Evolutionary conservation across 495 filamentous ascomycete genomes (phyloP).

Genomic region (Eremomyces bilateralis): DNA sequence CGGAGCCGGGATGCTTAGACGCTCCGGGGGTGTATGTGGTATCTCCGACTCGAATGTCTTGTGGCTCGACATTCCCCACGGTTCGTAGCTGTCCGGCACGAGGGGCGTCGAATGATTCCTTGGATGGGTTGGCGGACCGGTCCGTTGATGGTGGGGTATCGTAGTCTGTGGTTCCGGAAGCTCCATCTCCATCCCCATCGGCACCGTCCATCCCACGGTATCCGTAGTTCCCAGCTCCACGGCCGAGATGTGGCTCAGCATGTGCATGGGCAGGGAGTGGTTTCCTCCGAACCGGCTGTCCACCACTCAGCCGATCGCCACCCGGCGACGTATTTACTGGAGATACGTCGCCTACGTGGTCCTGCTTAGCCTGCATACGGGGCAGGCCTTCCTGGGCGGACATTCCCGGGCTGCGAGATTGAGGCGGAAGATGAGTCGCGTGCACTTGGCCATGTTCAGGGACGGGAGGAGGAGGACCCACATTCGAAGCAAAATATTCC

Average conservation of each 20-base stretch:
- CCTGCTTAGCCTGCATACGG: constrained; percentile 5
- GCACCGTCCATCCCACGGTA: constrained; percentile 19
- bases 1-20: constrained; percentile 12
- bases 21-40: constrained; percentile 26
- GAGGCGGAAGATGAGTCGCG: background rate
- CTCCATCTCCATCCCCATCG: constrained; percentile 17
- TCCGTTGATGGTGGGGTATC: constrained; percentile 20
- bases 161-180: constrained; percentile 22
- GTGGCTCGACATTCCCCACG: constrained; percentile 37
- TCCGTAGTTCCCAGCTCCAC: constrained; percentile 39
- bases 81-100: constrained; percentile 68
- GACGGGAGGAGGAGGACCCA: constrained; percentile 16
- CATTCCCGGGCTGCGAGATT: too few relatives aligned
- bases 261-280: background rate
- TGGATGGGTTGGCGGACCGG: constrained; percentile 6
- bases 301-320: constrained; percentile 1
- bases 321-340: constrained; percentile 3
- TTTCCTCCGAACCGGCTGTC: too few relatives aligned
- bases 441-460: constrained; percentile 12
- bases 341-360: constrained; percentile 2
- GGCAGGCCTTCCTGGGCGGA: background rate
- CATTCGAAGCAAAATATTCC: constrained; percentile 5
- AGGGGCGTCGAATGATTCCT: constrained; percentile 31
- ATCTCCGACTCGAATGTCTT: constrained; percentile 37
- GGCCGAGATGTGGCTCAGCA: constrained; percentile 33